A percentile compares a stretch with the other conserved stretches of the same genome.
phyloP scores from a whole-genome alignment of 345 rosid genomes.

The Aquilaria sinensis region DNA sequence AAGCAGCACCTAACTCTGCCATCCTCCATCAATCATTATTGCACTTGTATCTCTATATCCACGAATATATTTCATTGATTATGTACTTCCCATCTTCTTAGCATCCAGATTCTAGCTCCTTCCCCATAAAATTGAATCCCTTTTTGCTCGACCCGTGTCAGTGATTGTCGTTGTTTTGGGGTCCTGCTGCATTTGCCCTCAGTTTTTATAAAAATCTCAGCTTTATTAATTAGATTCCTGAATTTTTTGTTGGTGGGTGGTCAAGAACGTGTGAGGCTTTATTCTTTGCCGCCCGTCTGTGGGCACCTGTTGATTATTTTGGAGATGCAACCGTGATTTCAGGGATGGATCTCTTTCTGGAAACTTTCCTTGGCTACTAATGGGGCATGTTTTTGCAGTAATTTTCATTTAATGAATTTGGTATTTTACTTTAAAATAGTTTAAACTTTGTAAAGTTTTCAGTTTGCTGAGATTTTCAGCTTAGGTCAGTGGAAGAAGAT shows the following conservation, averaged over 20 bases:
- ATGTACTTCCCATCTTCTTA: too few species aligned
- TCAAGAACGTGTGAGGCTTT: conserved; percentile 20
- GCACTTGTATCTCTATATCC: too few species aligned
- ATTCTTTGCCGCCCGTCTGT: conserved; percentile 16
- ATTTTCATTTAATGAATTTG: conserved; percentile 7
- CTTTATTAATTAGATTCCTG: too few species aligned
- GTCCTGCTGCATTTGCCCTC: too few species aligned
- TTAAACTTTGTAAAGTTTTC: conserved; percentile 11
- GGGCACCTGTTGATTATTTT: conserved; percentile 26
- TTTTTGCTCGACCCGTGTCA: too few species aligned
- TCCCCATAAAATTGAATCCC: too few species aligned
- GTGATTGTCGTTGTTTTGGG: too few species aligned
- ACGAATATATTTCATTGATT: too few species aligned
- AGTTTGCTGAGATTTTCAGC: conserved; percentile 12
- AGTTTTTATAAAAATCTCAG: not conserved
- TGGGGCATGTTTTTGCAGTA: conserved; percentile 16
- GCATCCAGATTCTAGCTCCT: too few species aligned
- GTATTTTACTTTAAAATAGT: conserved; percentile 8
- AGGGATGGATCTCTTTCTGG: conserved; percentile 15
- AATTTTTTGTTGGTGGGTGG: conserved; percentile 7
- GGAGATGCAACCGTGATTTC: conserved; percentile 31
- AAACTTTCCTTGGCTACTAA: conserved; percentile 1
- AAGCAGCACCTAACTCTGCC: too few species aligned
- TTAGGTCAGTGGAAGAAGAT: conserved; percentile 12
- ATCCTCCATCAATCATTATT: too few species aligned